Evolutionary conservation across 768 basidiomycete species (phyloP), one percentile per base, ranked within the genome.

Genomic region (Baorangia bicolor): DNA sequence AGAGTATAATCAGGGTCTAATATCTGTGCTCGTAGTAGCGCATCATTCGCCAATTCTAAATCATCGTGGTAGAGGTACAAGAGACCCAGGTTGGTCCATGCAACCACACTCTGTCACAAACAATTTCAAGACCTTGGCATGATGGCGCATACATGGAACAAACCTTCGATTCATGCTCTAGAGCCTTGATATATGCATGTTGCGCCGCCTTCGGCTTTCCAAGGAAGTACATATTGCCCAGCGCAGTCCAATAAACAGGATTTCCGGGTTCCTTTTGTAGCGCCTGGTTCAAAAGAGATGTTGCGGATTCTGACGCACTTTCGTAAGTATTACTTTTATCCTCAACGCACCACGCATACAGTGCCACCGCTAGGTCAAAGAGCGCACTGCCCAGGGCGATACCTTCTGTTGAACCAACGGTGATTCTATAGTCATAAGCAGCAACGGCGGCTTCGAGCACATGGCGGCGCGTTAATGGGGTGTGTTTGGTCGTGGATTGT

Each of bases 31-130:
- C 86, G 86, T 64, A 86, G 80, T 62, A 99, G 84, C 2, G 91
- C 87, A 64, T 94, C 86, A 60, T 88, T 88, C 1, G 96, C 92
- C 31, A 98, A 76, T 47, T 93, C 89, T 2, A 79, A 63, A 71
- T 98, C 96, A 21, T 78, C 77, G 60, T 95, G 79, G 52, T 88
- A 75, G 25, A 94, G 77, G 71, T 92, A 98, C 38, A 99, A 76
- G 33, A 98, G 74, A 2, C 95, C 97, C 9, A 98, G 78, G 65
- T 88, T 92, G 2, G 88, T 82, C 97, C 97, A 98, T 1, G 86
- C 81, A 14, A 73, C 61, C 30, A 86, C 85, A 64, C 86, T 87
- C 90, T 93, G 61, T 30, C 5, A 18, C 28, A 48, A 28, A 57
- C 23, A 54, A 47, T 28, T 21, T 63, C 37, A 55, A 20, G 7